Percentiles rank a stretch among this genome's conserved stretches.
Conservation (phyloP, 2,329 filamentous ascomycete species). For the Arthrobotrys musiformis region DNA sequence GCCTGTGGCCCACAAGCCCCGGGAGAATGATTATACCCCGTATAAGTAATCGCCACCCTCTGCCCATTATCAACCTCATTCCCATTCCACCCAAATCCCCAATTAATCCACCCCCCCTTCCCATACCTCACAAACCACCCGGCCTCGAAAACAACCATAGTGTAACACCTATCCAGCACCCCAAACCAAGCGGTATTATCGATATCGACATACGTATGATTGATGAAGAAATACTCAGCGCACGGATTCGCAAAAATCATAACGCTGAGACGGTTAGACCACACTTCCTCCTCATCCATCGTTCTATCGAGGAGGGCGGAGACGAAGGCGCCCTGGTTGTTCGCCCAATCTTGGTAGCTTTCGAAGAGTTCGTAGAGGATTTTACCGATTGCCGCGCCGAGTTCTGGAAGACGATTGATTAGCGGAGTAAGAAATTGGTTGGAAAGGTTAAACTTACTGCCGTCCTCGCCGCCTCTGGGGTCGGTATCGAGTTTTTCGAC, state of each 20-base stretch:
- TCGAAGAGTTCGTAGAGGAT: background rate
- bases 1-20: background rate
- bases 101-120: background rate
- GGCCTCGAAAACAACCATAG: background rate
- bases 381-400: background rate
- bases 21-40: background rate
- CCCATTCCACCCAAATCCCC: background rate
- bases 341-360: background rate
- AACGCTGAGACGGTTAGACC: background rate
- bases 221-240: background rate
- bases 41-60: background rate
- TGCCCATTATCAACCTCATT: background rate
- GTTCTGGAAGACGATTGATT: too few species aligned
- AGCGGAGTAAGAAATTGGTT: too few species aligned
- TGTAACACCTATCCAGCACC: background rate
- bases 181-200: background rate
- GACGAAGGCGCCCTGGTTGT: background rate
- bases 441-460: background rate
- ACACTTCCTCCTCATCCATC: background rate
- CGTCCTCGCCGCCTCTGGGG: background rate
- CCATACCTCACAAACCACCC: background rate
- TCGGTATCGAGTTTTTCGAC: background rate
- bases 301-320: background rate
- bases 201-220: background rate
- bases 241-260: background rate